These are phyloP conservation scores for Colletotrichum sp. DNA, from an alignment of 2,329 filamentous ascomycete genomes.

Conservation along the genomic window DNA sequence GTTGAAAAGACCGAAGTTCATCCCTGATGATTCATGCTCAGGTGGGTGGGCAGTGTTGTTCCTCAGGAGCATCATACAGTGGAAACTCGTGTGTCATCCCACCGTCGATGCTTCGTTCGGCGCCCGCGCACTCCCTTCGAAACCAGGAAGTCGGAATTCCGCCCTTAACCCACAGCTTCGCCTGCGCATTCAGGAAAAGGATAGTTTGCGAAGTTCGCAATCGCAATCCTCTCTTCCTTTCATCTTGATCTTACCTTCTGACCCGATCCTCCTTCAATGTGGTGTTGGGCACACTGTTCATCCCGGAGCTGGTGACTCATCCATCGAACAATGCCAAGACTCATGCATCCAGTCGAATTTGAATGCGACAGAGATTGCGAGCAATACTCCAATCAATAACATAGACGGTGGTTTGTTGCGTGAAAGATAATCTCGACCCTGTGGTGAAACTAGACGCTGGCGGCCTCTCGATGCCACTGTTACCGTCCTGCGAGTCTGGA, in stretches of 20 bases:
- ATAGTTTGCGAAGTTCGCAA: neutral
- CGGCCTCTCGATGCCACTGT: neutral
- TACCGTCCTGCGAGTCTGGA: neutral
- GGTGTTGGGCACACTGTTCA: neutral
- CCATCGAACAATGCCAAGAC: neutral
- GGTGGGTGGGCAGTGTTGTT: neutral
- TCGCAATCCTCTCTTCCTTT: rapidly evolving
- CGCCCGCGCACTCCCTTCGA: neutral
- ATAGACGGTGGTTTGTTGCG: neutral
- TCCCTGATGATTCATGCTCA: neutral
- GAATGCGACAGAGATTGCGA: neutral
- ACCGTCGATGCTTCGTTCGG: neutral
- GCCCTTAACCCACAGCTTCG: neutral
- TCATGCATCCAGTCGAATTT: neutral
- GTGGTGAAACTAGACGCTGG: neutral
- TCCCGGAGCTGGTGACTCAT: neutral
- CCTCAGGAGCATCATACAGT: neutral
- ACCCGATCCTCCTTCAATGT: neutral
- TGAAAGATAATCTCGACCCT: neutral
- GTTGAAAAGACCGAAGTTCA: neutral
- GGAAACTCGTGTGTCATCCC: neutral
- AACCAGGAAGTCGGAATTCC: neutral
- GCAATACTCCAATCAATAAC: neutral
- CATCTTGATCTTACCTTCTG: neutral
- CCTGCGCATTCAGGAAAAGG: neutral